Evolutionary conservation across 805 yeast genomes (phyloP).

Genomic region (Schizosaccharomyces cryophilus): DNA sequence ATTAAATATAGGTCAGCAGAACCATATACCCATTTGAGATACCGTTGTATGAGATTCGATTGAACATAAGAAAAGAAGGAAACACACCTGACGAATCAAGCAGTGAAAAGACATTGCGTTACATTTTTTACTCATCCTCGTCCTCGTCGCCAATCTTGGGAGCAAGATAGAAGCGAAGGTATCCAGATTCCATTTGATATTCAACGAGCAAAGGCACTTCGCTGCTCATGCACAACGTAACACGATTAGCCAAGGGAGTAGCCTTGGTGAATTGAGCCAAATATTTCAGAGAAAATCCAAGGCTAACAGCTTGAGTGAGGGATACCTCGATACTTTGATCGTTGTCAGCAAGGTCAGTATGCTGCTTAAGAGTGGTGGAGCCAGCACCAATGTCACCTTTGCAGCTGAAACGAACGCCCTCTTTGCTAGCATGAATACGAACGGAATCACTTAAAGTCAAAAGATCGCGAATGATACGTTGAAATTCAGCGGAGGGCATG

Average conservation of each 20-base stretch:
- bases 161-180: constrained; percentile 84
- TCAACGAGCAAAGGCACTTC: constrained; percentile 87
- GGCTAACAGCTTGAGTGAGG: constrained; percentile 63
- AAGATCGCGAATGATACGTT: constrained; percentile 73
- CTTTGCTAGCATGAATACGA: constrained; percentile 68
- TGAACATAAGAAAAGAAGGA: too few relatives aligned
- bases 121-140: neutral
- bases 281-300: constrained; percentile 80
- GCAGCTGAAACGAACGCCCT: constrained; percentile 66
- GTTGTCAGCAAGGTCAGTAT: constrained; percentile 55
- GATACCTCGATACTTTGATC: constrained; percentile 52
- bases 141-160: constrained; percentile 83
- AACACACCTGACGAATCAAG: too few relatives aligned
- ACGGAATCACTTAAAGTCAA: constrained; percentile 68
- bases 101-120: neutral
- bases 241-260: constrained; percentile 45
- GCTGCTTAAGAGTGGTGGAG: constrained; percentile 62
- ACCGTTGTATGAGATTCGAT: too few relatives aligned
- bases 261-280: constrained; percentile 82
- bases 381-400: constrained; percentile 88
- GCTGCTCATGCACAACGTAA: constrained; percentile 67
- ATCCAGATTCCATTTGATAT: constrained; percentile 74
- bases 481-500: constrained; percentile 71
- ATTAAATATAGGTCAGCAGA: too few relatives aligned
- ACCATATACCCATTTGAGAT: too few relatives aligned